Base-by-base conservation (phyloP, 345 rosid species). In the Rhodamnia rubescens region DNA sequence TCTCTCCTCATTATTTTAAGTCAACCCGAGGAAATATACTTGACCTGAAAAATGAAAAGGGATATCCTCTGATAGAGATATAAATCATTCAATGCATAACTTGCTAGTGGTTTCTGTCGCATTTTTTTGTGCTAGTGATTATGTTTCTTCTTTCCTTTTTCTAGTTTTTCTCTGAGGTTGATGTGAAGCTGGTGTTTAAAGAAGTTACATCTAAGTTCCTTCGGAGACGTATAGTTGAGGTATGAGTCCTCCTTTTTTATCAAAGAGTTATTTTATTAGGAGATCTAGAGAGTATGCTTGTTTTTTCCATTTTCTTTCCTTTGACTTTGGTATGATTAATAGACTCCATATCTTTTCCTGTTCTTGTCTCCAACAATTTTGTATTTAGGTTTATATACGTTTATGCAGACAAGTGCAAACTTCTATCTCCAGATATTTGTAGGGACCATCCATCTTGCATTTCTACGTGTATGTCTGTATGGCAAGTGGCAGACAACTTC, bases 121-220 rank as follows among this genome's bases (percentile, higher is more conserved):
- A 69, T 69, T 44, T 69, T 32, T 69, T 36, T 69, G 26, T 36
- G 18, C 47, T 36, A 5, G 7, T 69, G 80, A 69, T 36, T 69
- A 18, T 69, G 80, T 69, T 69, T 69, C 80, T 69, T 69, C 47
- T 69, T 69, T 36, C 80, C 1, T 82, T 20, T 21, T 18, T 84
- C 85, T 85, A 96, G 99, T 86, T 92, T 91, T 96, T 91, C 88
- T 89, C 94, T 20, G 99, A 97, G 93, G 98, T 96, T 64, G 99
- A 97, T 92, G 99, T 96, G 92, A 97, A 97, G 93, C 92, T 97
- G 88, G 99, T 96, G 82, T 97, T 96, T 88, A 97, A 97, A 91
- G 98, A 97, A 87, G 98, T 97, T 85, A 88, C 96, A 59, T 96
- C 98, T 83, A 93, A 95, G 91, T 90, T 93, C 92, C 90, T 97